Conservation (phyloP, 116 monocot species). For the Zostera marina region DNA sequence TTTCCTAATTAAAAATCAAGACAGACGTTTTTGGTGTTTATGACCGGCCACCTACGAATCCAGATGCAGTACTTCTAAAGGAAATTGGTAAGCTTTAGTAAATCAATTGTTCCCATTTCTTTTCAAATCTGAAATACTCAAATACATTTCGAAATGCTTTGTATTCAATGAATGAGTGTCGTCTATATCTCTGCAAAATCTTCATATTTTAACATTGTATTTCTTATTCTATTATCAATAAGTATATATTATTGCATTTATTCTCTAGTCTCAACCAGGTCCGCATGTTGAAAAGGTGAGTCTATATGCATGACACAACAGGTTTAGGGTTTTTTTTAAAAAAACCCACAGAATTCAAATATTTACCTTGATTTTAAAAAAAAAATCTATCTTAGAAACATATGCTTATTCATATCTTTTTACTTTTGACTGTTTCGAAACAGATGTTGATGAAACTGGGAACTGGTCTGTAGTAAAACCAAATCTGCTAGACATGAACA, state of each 20-base stretch:
- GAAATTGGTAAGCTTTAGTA: slow-evolving; percentile 60
- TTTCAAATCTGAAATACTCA: neutral
- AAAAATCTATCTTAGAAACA: neutral
- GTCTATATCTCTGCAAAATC: too few relatives aligned
- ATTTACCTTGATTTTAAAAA: neutral
- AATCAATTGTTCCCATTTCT: neutral
- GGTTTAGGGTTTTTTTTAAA: too few relatives aligned
- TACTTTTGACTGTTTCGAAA: slow-evolving; percentile 1
- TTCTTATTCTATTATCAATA: too few relatives aligned
- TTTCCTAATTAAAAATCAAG: slow-evolving; percentile 13
- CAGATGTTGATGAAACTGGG: slow-evolving; percentile 71
- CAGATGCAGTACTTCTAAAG: slow-evolving; percentile 57
- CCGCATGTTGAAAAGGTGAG: too few relatives aligned
- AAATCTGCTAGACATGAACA: slow-evolving; percentile 13
- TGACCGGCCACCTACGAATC: slow-evolving; percentile 68
- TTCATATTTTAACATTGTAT: too few relatives aligned
- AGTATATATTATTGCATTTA: too few relatives aligned
- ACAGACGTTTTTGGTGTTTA: slow-evolving; percentile 92
- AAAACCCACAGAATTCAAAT: neutral
- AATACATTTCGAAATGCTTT: neutral
- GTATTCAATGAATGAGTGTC: too few relatives aligned
- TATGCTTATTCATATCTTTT: neutral
- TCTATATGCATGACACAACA: too few relatives aligned
- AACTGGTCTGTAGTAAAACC: slow-evolving; percentile 67
- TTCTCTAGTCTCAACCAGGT: too few relatives aligned